Evolutionary conservation across 495 filamentous ascomycete genomes (phyloP).

Genomic region (Chaetomium cochliodes): DNA sequence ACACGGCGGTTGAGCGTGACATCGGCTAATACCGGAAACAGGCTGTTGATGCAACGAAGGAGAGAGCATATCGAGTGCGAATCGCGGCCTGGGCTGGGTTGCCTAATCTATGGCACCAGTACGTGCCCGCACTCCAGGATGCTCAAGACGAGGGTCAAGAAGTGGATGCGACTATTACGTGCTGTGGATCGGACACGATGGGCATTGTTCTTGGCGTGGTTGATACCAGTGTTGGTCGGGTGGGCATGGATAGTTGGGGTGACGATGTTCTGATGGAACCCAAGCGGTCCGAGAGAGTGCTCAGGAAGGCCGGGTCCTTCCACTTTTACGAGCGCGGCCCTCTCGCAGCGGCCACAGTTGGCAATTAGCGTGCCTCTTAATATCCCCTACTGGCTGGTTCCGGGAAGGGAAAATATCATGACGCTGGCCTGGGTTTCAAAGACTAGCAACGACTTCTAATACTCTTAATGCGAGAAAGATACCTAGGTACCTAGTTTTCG

Average conservation of each 20-base stretch:
- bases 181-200: neutral
- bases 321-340: neutral
- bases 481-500: too few species aligned
- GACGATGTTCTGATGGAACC: neutral
- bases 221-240: conserved; percentile 14
- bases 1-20: neutral
- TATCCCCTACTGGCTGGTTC: neutral
- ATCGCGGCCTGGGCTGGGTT: conserved; percentile 51
- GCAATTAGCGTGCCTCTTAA: neutral
- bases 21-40: conserved; percentile 18
- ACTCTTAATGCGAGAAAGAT: neutral
- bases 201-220: conserved; percentile 25
- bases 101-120: conserved; percentile 51
- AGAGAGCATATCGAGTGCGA: conserved; percentile 56
- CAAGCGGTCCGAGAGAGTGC: neutral
- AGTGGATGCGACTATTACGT: conserved; percentile 36
- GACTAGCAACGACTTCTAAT: neutral
- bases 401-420: neutral
- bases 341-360: neutral
- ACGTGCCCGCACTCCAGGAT: conserved; percentile 41
- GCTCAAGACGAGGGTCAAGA: conserved; percentile 34
- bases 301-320: neutral
- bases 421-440: neutral
- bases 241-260: conserved; percentile 20
- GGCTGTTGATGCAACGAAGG: conserved; percentile 53